Evolutionary conservation across 441 rosid genomes (phyloP).

Genomic region (Populus hybrid): DNA sequence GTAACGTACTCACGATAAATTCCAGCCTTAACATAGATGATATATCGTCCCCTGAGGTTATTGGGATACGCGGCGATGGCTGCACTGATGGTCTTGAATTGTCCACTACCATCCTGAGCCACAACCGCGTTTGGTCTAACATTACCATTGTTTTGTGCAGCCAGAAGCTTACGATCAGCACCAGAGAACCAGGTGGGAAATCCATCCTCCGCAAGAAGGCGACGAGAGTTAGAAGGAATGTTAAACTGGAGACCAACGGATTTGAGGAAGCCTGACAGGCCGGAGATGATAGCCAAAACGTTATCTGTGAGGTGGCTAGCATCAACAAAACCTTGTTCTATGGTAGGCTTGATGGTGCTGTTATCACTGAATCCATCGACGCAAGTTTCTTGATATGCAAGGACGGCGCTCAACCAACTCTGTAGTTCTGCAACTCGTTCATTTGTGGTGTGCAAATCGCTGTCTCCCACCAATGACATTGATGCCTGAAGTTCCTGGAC

Average conservation of each 20-base stretch:
- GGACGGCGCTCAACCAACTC: conserved; percentile 66
- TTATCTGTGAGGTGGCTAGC: conserved; percentile 63
- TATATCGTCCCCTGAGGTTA: conserved; percentile 33
- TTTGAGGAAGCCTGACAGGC: conserved; percentile 29
- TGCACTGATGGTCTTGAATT: conserved; percentile 41
- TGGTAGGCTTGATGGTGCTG: conserved; percentile 22
- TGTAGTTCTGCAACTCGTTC: conserved; percentile 42
- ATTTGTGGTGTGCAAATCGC: conserved; percentile 4
- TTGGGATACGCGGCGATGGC: conserved; percentile 43
- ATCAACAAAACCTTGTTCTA: conserved; percentile 42
- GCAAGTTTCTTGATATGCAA: conserved; percentile 75
- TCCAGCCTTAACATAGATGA: conserved; percentile 63
- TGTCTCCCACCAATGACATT: conserved; percentile 30
- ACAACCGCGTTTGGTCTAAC: conserved; percentile 32
- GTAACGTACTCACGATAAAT: conserved; percentile 52
- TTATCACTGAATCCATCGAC: conserved; percentile 54
- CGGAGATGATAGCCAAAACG: conserved; percentile 61
- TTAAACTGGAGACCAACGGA: conserved; percentile 34
- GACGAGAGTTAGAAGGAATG: conserved; percentile 22
- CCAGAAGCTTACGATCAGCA: conserved; percentile 45
- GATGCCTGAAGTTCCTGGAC: conserved; percentile 59
- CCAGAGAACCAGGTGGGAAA: conserved; percentile 47
- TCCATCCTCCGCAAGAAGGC: conserved; percentile 20
- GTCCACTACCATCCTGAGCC: conserved; percentile 60
- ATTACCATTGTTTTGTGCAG: conserved; percentile 4